Base-by-base conservation (phyloP, 2,329 filamentous ascomycete species). In the Trichophyton simii region DNA sequence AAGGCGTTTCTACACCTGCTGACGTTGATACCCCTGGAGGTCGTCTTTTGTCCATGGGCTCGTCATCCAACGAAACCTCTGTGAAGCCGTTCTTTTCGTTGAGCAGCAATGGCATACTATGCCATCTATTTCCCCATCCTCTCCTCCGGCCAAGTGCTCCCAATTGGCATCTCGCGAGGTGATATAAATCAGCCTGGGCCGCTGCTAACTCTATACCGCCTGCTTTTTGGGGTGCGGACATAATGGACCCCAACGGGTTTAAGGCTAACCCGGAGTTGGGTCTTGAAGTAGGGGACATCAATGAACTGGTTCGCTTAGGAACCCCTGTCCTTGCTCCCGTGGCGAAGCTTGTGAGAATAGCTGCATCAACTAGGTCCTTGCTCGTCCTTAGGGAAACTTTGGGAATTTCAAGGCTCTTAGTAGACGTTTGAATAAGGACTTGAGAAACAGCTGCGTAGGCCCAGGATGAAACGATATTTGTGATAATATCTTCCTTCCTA, bases 201-300 rank as follows among this genome's bases (percentile, higher is more conserved):
- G 89, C 88, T 41, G 91, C 89, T 25, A 97, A 78, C 60, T 95
- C 88, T 69, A 95, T 88, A 0, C 91, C 77, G 0, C 92, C 91
- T 13, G 77, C 77, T 63, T 76, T 78, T 1, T 72, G 67, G 11
- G 55, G 18, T 4, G 55, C 20, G 20, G 55, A 25, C 11, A 42
- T n/a, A 3, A 58, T 41, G 31, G 55, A 28, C 13, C 18, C 28
- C 22, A 58, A n/a, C 3, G 31, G 8, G 11, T 25, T 38, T 31
- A 58, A 38, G 9, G 18, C 3, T 58, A 18, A n/a, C 1, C 9
- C 54, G 4, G 54, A 57, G 1, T 64, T 66, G 31, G 71, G 63
- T 5, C 63, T 63, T 9, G 38, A 44, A 11, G 41, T 20, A 28
- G 57, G 28, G 31, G 60, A 54, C 55, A 46, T 46, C 15, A 63